Percentiles rank a stretch among this genome's conserved stretches.
Conservation (phyloP, 176 grass and related monocot genomes). For the Juncus inflexus region DNA sequence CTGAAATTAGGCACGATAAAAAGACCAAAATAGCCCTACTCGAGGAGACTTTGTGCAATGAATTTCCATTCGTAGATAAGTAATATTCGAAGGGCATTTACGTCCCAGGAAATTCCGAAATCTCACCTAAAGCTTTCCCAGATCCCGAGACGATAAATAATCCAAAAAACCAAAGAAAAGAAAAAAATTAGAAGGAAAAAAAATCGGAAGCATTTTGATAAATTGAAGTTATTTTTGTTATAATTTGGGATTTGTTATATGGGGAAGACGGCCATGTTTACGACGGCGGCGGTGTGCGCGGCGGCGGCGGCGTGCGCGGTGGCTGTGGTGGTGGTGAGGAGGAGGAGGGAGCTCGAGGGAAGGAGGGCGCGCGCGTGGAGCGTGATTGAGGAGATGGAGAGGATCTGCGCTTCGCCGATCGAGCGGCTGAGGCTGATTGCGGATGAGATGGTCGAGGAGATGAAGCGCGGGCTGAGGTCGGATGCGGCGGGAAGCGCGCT, state of each 20-base stretch:
- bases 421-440: conserved; percentile 68
- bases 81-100: neutral
- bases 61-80: no score
- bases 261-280: conserved; percentile 51
- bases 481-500: conserved; percentile 43
- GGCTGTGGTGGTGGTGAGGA: conserved; percentile 38
- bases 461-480: conserved; percentile 64
- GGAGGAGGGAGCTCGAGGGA: conserved; percentile 22
- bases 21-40: conserved; percentile 16
- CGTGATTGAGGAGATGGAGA: conserved; percentile 64
- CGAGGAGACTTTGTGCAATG: neutral
- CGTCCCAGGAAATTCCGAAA: neutral
- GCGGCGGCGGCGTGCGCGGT: conserved; percentile 56
- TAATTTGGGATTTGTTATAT: conserved; percentile 14
- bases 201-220: conserved; percentile 7
- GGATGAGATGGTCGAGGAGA: conserved; percentile 89
- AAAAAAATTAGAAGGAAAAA: neutral
- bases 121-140: conserved; percentile 23
- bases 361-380: conserved; percentile 29
- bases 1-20: neutral
- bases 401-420: conserved; percentile 51
- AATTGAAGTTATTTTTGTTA: neutral
- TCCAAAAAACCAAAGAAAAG: neutral
- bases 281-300: conserved; percentile 54
- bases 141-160: conserved; percentile 32